Percentiles rank a stretch among this genome's conserved stretches.
Conservation (phyloP, 2,329 filamentous ascomycete genomes). For the Cercospora brassicicola region DNA sequence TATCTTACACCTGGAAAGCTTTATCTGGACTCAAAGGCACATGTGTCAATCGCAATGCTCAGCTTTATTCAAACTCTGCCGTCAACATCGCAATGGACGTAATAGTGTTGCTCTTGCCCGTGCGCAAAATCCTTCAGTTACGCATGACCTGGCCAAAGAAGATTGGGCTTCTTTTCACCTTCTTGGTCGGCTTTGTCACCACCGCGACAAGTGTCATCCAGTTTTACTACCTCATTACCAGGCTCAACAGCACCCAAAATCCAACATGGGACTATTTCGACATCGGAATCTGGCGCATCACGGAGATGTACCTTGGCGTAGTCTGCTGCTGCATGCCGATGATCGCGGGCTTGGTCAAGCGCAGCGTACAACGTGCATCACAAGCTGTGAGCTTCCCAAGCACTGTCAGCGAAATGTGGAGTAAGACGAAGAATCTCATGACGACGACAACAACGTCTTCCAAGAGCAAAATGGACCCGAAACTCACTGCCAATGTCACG, state of each 20-base stretch:
- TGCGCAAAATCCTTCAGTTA: slow-evolving; percentile 21
- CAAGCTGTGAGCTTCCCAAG: neutral
- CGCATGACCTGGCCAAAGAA: slow-evolving; percentile 22
- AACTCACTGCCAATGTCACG: neutral
- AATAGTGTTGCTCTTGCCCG: slow-evolving; percentile 23
- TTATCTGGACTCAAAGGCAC: slow-evolving; percentile 15
- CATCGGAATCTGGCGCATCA: slow-evolving; percentile 26
- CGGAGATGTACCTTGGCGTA: slow-evolving; percentile 24
- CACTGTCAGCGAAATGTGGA: neutral
- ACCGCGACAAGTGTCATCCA: slow-evolving; percentile 19
- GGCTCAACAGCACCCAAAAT: slow-evolving; percentile 12
- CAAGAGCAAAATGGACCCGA: neutral
- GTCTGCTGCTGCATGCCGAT: slow-evolving; percentile 29
- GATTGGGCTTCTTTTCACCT: slow-evolving; percentile 19
- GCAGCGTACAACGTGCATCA: slow-evolving; percentile 1
- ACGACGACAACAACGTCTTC: neutral
- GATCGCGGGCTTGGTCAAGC: slow-evolving; percentile 17
- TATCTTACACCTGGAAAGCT: slow-evolving; percentile 19
- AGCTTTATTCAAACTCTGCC: slow-evolving; percentile 20
- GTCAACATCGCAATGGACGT: slow-evolving; percentile 22
- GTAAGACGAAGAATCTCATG: neutral
- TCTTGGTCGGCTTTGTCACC: slow-evolving; percentile 21
- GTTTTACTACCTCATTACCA: slow-evolving; percentile 19
- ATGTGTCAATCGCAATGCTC: slow-evolving; percentile 19
- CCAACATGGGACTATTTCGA: slow-evolving; percentile 27